Evolutionary conservation across 1,139 yeast genomes (phyloP), one percentile per base, ranked within the genome.

Genomic region (Nakaseomyces delphensis): DNA sequence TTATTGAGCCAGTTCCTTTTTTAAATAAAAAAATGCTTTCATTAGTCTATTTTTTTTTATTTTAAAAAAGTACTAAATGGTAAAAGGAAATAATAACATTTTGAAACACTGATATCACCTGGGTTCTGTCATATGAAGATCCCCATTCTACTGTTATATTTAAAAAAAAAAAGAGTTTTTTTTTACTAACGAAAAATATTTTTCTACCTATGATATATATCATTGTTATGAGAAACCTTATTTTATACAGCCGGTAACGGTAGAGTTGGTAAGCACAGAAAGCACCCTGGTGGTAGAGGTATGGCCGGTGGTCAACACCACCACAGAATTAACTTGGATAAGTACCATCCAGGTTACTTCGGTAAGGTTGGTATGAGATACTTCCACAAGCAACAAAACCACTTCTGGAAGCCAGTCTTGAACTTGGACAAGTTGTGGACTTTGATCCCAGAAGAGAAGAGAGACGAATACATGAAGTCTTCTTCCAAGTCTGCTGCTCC

Each of bases 251-350:
- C 97, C 94, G 99, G 99, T 85, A 83, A 89, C 76, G 99, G 99
- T 84, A 93, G 99, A 81, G 76, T 93, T 76, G 99, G 99, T 76
- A 91, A 93, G 84, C 98, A 93, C 95, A 87, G 98, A 87, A 93
- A 93, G 95, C 91, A 83, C 68, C 97, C 98, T 65, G 98, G 98
- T 91, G 99, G 99, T 79, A 91, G 98, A 79, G 99, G 99, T 91
- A 91, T 78, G 93, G 99, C 99, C 73, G 99, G 99, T 89, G 99
- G 99, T 85, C 94, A 80, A 77, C 96, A 86, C 74, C 99, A 91
- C 77, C 98, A 93, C 96, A 87, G 97, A 85, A 87, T 91, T 73
- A 87, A 87, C 81, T 76, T 91, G 79, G 98, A 93, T 74, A 91
- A 89, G 76, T 93, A 84, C 96, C 99, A 93, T 74, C 98, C 98